Evolutionary conservation across 805 yeast species (phyloP).

Genomic region (Metschnikowia hibisci): DNA sequence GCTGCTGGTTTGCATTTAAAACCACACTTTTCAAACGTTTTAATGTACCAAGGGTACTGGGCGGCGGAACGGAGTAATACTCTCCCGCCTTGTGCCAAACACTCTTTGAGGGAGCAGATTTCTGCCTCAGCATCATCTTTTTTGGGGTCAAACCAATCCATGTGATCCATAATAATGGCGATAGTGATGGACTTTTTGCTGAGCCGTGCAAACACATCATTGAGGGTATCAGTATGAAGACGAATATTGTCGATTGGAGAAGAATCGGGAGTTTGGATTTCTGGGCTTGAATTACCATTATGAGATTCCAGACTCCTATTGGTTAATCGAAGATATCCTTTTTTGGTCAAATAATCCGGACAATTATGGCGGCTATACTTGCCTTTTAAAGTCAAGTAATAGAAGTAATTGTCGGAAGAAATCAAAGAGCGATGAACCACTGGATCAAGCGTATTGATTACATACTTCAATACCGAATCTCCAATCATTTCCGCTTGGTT

Average conservation of each 20-base stretch:
- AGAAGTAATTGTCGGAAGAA: constrained; percentile 72
- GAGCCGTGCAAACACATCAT: constrained; percentile 68
- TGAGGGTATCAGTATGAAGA: constrained; percentile 74
- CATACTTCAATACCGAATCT: constrained; percentile 62
- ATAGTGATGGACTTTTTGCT: constrained; percentile 61
- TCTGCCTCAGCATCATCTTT: constrained; percentile 64
- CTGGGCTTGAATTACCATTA: no score
- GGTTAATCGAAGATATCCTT: constrained; percentile 51
- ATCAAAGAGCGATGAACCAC: constrained; percentile 59
- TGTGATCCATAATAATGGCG: constrained; percentile 85
- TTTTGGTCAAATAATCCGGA: constrained; percentile 67
- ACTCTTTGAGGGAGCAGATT: constrained; percentile 57
- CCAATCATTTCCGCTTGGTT: constrained; percentile 84
- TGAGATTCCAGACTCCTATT: constrained; percentile 18
- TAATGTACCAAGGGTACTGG: constrained; percentile 71
- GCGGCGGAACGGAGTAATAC: constrained; percentile 77
- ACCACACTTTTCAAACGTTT: constrained; percentile 62
- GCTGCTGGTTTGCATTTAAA: constrained; percentile 69
- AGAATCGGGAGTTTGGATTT: no score
- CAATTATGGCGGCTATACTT: constrained; percentile 59
- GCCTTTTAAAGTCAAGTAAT: constrained; percentile 64
- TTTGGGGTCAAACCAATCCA: constrained; percentile 82
- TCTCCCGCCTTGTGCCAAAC: constrained; percentile 64
- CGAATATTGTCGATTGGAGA: constrained; percentile 67
- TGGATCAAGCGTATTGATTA: constrained; percentile 77